Evolutionary conservation across 345 rosid genomes (phyloP).

Genomic region (Eucalyptus guilfoylei): DNA sequence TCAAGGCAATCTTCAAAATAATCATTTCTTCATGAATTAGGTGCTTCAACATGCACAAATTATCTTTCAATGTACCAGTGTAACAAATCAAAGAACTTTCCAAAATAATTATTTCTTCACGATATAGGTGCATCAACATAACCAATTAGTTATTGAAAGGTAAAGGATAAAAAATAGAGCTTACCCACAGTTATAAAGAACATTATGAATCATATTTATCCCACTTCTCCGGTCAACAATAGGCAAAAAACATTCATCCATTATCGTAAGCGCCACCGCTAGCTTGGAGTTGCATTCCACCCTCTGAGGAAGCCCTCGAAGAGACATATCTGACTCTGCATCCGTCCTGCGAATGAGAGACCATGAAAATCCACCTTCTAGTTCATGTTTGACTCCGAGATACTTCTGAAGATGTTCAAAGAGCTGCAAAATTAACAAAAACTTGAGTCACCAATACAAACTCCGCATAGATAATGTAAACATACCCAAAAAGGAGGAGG

Average conservation of each 20-base stretch:
- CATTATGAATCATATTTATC: conserved; percentile 62
- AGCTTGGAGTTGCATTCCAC: conserved; percentile 76
- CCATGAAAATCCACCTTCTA: conserved; percentile 86
- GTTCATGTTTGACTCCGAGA: conserved; percentile 73
- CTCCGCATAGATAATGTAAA: background rate
- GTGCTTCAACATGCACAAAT: background rate
- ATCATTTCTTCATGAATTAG: background rate
- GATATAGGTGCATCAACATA: background rate
- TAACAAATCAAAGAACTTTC: background rate
- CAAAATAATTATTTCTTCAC: background rate
- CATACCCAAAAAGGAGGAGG: background rate
- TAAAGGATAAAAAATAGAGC: background rate
- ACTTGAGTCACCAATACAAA: background rate
- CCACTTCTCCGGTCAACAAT: conserved; percentile 76
- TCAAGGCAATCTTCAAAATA: background rate
- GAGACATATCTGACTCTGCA: conserved; percentile 31
- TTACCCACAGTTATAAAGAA: conserved; percentile 78
- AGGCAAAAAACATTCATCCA: conserved; percentile 95
- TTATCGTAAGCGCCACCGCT: conserved; percentile 59
- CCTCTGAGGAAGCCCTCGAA: conserved; percentile 31
- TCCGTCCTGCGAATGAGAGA: conserved; percentile 52
- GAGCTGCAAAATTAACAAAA: conserved; percentile 31
- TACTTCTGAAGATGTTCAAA: conserved; percentile 55
- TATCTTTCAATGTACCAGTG: background rate
- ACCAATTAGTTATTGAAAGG: background rate